Base-by-base conservation (phyloP, 1,139 yeast genomes). In the Geotrichum restrictum region DNA sequence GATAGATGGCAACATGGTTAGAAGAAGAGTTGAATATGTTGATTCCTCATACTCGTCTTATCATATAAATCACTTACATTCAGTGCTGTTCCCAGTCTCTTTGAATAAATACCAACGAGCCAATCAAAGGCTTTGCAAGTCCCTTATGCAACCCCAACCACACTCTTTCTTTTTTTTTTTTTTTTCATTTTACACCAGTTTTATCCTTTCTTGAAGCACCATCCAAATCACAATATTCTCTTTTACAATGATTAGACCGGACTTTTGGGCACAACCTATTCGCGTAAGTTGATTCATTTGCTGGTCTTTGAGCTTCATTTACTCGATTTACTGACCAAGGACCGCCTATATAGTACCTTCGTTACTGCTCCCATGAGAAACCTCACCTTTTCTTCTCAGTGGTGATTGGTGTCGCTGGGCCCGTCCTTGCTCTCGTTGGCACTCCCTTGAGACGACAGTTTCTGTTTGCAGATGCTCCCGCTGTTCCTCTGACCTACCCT, bases 331-430 rank as follows among this genome's bases (percentile, higher is more conserved):
- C 19, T 10, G 21, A 14, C 40, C 32, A 32, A 33, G 37, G 16
- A 16, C 16, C 32, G 13, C 13, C 14, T 21, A 24, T 22, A 29
- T 73, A 84, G 88, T 86, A 88, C 85, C 70, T 82, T 58, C 85
- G 91, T 69, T 85, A 81, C 71, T 85, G 83, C 62, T 86, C 93
- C 40, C 88, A 85, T 72, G 81, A 81, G 60, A 81, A 82, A 67
- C 95, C 95, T 51, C 89, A 85, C 68, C 75, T 85, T 61, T 84
- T 85, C 69, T 82, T 77, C 67, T 76, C 93, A n/a, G 77, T 82
- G 27, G 75, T 76, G 39, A 74, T 86, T 62, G 95, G 91, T 10
- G 69, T 81, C 48, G 68, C 83, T 45, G 89, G 87, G 8, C 94
- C 94, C 14, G 70, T 80, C 16, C 75, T 85, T 55, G 73, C 79